Conservation (phyloP, 192 early-diverging fungal genomes). For the Coemansia sp. region DNA sequence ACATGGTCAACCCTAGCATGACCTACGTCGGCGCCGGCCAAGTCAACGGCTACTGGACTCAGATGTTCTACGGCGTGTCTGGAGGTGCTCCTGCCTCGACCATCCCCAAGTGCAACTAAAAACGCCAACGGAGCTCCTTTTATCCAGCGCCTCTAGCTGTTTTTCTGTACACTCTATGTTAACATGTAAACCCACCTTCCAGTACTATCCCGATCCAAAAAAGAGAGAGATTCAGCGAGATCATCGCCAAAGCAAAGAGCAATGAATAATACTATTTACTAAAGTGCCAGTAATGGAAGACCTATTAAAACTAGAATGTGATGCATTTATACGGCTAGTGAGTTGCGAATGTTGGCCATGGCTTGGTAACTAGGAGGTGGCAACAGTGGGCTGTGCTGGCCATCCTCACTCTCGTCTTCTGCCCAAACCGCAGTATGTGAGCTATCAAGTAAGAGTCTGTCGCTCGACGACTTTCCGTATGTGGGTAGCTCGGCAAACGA, state of each 20-base stretch:
- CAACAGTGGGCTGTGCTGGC: background rate
- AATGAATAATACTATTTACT: background rate
- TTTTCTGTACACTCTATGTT: background rate
- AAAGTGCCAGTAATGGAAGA: background rate
- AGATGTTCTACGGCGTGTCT: conserved; percentile 42
- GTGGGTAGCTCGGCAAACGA: conserved; percentile 28
- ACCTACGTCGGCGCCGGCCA: conserved; percentile 48
- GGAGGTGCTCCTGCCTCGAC: conserved; percentile 16
- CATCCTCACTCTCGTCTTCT: background rate
- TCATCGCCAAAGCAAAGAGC: background rate
- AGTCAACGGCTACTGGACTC: conserved; percentile 52
- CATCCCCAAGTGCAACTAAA: conserved; percentile 45
- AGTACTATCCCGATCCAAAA: too few relatives aligned
- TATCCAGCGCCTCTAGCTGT: background rate
- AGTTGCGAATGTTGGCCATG: background rate
- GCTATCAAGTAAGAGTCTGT: conserved; percentile 25
- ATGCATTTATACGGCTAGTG: background rate
- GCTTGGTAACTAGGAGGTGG: conserved; percentile 26
- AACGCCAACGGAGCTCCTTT: background rate
- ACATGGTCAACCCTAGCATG: conserved; percentile 49
- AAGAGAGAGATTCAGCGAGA: background rate
- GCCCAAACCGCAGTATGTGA: background rate
- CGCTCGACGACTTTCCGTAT: conserved; percentile 18
- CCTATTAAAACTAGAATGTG: background rate
- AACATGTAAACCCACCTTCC: background rate